Conservation (phyloP, 257 asterid genomes). For the Solanum megistacrolobum region DNA sequence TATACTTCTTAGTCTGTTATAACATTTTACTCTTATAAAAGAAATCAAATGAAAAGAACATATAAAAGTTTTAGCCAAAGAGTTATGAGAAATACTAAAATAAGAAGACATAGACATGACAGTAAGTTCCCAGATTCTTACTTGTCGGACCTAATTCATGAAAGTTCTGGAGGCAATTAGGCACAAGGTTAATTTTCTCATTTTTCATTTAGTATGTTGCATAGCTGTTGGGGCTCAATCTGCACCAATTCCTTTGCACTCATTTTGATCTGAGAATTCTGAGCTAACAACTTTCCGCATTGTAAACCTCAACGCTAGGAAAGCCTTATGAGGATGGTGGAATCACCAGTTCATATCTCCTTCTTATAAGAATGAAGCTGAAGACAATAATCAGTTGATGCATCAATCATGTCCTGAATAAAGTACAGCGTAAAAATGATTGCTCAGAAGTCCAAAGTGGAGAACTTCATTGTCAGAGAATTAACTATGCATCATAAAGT, state of each 20-base stretch:
- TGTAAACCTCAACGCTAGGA: background rate
- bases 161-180: background rate
- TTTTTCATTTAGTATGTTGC: background rate
- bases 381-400: background rate
- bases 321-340: background rate
- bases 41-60: background rate
- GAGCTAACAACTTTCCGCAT: background rate
- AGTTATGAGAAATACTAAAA: background rate
- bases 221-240: background rate
- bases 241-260: background rate
- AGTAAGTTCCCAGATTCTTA: background rate
- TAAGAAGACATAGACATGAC: background rate
- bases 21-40: background rate
- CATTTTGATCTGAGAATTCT: background rate
- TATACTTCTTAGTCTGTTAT: background rate
- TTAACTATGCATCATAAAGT: background rate
- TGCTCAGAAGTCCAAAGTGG: background rate
- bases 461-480: background rate
- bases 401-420: background rate
- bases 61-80: background rate
- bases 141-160: background rate
- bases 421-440: background rate
- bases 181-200: background rate
- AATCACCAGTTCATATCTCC: background rate
- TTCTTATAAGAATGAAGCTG: background rate